A percentile compares a stretch with the other conserved stretches of the same genome.
Conservation (phyloP, 495 filamentous ascomycete genomes). For the Aspergillus heteromorphus region DNA sequence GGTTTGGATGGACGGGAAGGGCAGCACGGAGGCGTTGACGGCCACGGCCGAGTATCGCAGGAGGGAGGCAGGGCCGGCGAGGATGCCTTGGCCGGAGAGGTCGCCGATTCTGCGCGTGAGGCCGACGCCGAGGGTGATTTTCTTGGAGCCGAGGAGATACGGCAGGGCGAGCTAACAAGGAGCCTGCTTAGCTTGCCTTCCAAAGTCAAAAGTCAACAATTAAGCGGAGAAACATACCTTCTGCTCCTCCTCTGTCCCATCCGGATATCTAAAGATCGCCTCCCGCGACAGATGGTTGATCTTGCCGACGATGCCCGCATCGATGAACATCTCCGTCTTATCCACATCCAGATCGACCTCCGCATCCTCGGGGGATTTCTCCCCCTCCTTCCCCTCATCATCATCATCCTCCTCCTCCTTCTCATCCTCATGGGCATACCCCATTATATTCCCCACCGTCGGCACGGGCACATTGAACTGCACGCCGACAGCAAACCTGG, state of each 20-base stretch:
- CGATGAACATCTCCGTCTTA: slow-evolving; percentile 25
- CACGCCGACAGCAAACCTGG: slow-evolving; percentile 27
- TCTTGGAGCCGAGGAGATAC: slow-evolving; percentile 20
- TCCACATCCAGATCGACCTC: background rate
- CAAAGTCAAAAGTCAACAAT: background rate
- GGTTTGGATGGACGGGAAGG: slow-evolving; percentile 24
- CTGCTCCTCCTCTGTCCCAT: slow-evolving; percentile 21
- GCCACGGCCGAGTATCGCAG: slow-evolving; percentile 26
- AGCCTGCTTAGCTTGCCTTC: too few relatives aligned
- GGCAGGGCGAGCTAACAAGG: slow-evolving; percentile 26
- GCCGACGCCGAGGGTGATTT: slow-evolving; percentile 30
- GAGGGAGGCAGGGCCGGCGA: slow-evolving; percentile 24
- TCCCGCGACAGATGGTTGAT: slow-evolving; percentile 20
- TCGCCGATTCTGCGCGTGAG: slow-evolving; percentile 24
- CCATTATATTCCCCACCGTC: slow-evolving; percentile 16
- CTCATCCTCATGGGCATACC: slow-evolving; percentile 14
- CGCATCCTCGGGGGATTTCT: background rate
- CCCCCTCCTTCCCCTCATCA: slow-evolving; percentile 10
- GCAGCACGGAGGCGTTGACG: slow-evolving; percentile 24
- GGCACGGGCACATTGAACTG: slow-evolving; percentile 33
- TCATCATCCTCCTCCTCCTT: slow-evolving; percentile 16
- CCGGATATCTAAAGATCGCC: slow-evolving; percentile 18
- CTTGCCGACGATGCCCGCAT: slow-evolving; percentile 27
- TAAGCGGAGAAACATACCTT: slow-evolving; percentile 15
- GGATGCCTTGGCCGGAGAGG: slow-evolving; percentile 25